Evolutionary conservation across 345 rosid species (phyloP), one percentile per base, ranked within the genome.

Genomic region (Sonneratia alba): DNA sequence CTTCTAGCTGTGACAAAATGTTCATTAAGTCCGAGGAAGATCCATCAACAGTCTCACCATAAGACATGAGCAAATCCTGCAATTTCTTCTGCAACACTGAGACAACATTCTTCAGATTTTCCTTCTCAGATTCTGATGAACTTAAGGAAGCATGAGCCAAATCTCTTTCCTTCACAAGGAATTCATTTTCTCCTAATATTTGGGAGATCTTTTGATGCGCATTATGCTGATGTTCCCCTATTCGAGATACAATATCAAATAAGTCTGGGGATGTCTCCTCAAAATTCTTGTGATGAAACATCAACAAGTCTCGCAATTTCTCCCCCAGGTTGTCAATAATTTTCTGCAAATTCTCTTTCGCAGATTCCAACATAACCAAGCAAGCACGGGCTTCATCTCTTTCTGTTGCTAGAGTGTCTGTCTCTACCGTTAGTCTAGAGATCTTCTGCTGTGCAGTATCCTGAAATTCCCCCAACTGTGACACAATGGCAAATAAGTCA

Each of bases 41-140:
- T 49, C 76, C 85, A 77, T 48, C 74, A 70, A 82, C 73, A 68
- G 51, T 75, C 71, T 87, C 85, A 34, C 66, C 80, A 78, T 83
- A 80, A 84, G 53, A n/a, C 16, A 68, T 24, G 56, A 22, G 19
- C 56, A 82, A 34, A 72, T 77, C 67, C 80, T 71, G 83, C 74
- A 86, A 76, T 74, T 92, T 85, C 71, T 87, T 83, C 79, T 81
- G 83, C 80, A 87, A 75, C 70, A 79, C 71, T 76, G 79, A 79
- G 73, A 77, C 76, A 48, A 76, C 70, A 73, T 79, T 80, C 79
- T 38, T 85, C 79, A 87, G 85, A 80, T 81, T 75, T 71, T 69
- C 76, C 63, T 80, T 87, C 74, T 88, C 92, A 71, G 77, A 69
- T 37, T 79, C 82, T 82, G n/a, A 24, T 57, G 47, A 24, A 56